These are phyloP conservation scores for Cytospora leucostoma DNA, from an alignment of 2,329 filamentous ascomycete genomes.

Conservation along the genomic window DNA sequence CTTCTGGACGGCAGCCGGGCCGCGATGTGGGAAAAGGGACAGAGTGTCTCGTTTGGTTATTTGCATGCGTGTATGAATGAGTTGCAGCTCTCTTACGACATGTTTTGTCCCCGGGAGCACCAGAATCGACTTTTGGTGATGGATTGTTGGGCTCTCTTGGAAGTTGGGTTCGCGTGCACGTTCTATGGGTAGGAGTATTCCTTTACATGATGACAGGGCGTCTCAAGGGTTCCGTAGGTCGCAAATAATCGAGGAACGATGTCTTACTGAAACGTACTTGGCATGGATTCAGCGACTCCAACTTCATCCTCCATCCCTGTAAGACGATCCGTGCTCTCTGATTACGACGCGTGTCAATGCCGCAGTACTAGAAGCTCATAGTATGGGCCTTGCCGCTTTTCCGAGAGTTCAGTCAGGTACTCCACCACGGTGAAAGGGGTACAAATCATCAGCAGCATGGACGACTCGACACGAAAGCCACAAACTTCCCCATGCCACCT, in stretches of 20 bases:
- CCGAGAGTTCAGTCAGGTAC: background rate
- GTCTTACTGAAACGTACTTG: background rate
- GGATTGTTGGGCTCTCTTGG: background rate
- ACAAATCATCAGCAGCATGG: background rate
- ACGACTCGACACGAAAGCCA: background rate
- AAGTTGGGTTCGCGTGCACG: background rate
- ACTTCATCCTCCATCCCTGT: background rate
- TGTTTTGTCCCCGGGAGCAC: background rate
- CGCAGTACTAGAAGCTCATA: background rate
- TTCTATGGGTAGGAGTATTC: background rate
- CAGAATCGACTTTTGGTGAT: background rate
- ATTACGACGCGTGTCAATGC: background rate
- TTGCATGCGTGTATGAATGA: conserved; percentile 13
- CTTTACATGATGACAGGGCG: background rate
- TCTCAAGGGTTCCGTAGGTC: background rate
- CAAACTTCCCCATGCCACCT: background rate
- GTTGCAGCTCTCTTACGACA: conserved; percentile 3
- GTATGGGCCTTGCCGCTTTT: background rate
- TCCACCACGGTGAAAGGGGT: background rate
- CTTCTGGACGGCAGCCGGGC: background rate
- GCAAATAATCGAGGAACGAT: background rate
- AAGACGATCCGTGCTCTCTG: background rate
- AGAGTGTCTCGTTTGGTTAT: background rate
- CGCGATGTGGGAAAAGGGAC: background rate
- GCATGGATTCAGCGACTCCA: background rate